phyloP scores from a whole-genome alignment of 768 basidiomycete species.

The Trichaptum fuscoviolaceum region DNA sequence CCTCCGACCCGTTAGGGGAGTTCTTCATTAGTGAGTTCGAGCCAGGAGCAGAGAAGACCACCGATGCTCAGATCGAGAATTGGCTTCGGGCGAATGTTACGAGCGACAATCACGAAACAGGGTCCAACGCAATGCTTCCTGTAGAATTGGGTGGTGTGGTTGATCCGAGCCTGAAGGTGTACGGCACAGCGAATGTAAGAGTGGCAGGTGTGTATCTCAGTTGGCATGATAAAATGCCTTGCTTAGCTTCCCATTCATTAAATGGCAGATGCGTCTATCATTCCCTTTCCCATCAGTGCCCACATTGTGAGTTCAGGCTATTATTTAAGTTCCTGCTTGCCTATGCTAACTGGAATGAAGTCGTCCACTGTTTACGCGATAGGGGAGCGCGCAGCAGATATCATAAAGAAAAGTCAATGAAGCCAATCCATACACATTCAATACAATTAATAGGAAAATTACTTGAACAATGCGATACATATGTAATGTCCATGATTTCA shows the following conservation, averaged over 20 bases:
- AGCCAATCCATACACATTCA: not conserved
- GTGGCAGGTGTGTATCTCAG: slow-evolving; percentile 14
- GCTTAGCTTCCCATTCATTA: not conserved
- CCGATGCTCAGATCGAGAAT: slow-evolving; percentile 11
- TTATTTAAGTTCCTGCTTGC: not conserved
- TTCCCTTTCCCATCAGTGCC: not conserved
- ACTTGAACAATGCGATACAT: too few relatives aligned
- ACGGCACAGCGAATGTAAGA: slow-evolving; percentile 23
- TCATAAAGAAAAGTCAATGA: slow-evolving; percentile 10
- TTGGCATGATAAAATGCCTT: not conserved
- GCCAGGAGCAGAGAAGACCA: slow-evolving; percentile 7
- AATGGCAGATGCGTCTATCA: not conserved
- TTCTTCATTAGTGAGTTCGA: slow-evolving; percentile 10
- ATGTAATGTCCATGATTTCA: not conserved
- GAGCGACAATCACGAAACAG: slow-evolving; percentile 15
- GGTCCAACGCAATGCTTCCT: slow-evolving; percentile 17
- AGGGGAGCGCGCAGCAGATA: slow-evolving; percentile 9
- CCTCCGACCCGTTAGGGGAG: slow-evolving; percentile 19
- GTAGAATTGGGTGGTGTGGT: slow-evolving; percentile 18
- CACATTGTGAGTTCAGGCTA: not conserved
- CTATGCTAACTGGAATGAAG: not conserved
- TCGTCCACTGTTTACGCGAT: slow-evolving; percentile 13
- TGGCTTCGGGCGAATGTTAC: slow-evolving; percentile 8
- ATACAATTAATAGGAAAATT: too few relatives aligned
- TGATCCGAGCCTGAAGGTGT: slow-evolving; percentile 19